These are phyloP conservation scores for Omphalotus olearius DNA, from an alignment of 1,284 basidiomycete species.

Conservation along the genomic window DNA sequence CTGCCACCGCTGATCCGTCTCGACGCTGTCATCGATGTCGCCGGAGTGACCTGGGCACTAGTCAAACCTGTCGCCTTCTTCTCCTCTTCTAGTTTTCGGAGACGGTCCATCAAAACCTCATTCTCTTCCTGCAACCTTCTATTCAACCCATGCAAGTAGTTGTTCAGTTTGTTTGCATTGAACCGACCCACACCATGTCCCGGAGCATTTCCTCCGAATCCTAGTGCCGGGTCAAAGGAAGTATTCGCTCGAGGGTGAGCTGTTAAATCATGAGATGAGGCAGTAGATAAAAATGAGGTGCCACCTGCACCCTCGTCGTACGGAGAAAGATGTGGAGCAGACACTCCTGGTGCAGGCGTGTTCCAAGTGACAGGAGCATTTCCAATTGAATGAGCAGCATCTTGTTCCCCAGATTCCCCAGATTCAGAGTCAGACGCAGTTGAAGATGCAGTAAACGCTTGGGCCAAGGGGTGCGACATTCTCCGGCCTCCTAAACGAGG, in stretches of 20 bases:
- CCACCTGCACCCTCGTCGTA: slow-evolving; percentile 23
- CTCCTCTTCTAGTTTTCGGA: slow-evolving; percentile 47
- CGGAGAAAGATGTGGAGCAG: slow-evolving; percentile 14
- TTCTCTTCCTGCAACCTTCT: slow-evolving; percentile 79
- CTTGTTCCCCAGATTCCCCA: not conserved
- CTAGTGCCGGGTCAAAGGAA: slow-evolving; percentile 77
- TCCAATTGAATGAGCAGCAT: not conserved
- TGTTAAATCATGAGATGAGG: slow-evolving; percentile 81
- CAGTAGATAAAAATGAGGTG: slow-evolving; percentile 70
- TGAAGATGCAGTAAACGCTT: slow-evolving; percentile 35
- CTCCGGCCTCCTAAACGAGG: slow-evolving; percentile 37
- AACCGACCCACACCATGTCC: slow-evolving; percentile 63
- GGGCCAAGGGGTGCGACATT: slow-evolving; percentile 59
- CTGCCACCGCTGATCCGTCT: slow-evolving; percentile 28
- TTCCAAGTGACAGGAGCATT: slow-evolving; percentile 5
- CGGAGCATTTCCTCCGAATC: slow-evolving; percentile 49
- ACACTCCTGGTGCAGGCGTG: slow-evolving; percentile 11
- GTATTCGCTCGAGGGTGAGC: slow-evolving; percentile 77
- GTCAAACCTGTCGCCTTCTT: slow-evolving; percentile 26
- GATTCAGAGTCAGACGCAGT: slow-evolving; percentile 29
- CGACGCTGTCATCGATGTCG: slow-evolving; percentile 16
- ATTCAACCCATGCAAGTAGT: slow-evolving; percentile 79
- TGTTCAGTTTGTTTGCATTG: slow-evolving; percentile 77
- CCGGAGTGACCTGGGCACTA: slow-evolving; percentile 10
- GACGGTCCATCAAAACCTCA: slow-evolving; percentile 47